A percentile compares a stretch with the other conserved stretches of the same genome.
Evolutionary conservation across 148 eudicot species (phyloP).

Genomic region (Cornus kousa): DNA sequence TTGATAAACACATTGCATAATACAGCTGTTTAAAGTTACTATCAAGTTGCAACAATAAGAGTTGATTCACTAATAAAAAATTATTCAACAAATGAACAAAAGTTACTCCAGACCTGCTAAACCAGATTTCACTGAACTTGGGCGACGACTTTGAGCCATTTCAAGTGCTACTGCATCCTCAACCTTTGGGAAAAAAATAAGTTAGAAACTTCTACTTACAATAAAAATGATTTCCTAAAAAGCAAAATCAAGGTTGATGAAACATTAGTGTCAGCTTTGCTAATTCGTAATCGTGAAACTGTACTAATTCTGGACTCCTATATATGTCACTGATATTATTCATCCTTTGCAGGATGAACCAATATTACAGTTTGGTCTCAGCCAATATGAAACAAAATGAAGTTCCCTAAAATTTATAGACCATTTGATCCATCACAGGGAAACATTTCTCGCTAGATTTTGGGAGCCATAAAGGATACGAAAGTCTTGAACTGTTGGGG

Average conservation of each 20-base stretch:
- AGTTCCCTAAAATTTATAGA: background rate
- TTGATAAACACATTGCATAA: slow-evolving; percentile 10
- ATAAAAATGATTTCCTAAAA: background rate
- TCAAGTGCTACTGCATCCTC: slow-evolving; percentile 76
- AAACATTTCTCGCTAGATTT: too few species aligned
- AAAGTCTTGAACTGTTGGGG: background rate
- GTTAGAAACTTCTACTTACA: background rate
- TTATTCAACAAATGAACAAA: slow-evolving; percentile 7
- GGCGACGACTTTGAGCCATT: slow-evolving; percentile 68
- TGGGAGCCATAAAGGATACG: too few species aligned
- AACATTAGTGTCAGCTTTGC: slow-evolving; percentile 1
- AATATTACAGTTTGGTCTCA: background rate
- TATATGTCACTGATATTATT: background rate
- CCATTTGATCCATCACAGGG: background rate
- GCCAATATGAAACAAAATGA: background rate
- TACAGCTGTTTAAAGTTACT: background rate
- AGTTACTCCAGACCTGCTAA: slow-evolving; percentile 30
- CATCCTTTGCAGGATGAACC: background rate
- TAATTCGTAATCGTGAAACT: background rate
- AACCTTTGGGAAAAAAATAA: slow-evolving; percentile 40
- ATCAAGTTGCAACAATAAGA: background rate
- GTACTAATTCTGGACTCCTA: background rate
- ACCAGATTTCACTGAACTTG: slow-evolving; percentile 41
- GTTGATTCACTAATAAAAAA: background rate
- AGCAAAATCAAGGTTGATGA: background rate